These are phyloP conservation scores for Juglanconis sp. DNA, from an alignment of 2,329 filamentous ascomycete species.

Conservation along the genomic window DNA sequence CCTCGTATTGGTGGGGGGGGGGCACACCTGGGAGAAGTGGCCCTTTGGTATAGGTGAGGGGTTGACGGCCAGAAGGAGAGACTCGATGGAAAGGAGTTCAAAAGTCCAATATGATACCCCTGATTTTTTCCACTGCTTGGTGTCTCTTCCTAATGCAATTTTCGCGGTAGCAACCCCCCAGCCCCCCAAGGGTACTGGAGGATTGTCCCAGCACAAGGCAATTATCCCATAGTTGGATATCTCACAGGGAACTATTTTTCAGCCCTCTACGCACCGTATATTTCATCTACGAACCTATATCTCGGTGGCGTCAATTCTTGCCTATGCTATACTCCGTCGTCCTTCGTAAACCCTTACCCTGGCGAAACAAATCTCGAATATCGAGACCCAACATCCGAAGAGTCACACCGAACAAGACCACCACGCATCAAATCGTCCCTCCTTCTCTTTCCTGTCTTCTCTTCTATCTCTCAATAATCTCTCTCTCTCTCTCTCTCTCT, in stretches of 20 bases:
- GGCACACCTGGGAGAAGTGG: background rate
- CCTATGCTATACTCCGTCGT: background rate
- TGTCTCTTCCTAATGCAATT: background rate
- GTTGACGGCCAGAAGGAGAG: background rate
- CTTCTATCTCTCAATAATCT: background rate
- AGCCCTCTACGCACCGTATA: background rate
- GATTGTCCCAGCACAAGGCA: too few relatives aligned
- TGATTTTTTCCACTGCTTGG: background rate
- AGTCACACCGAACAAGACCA: background rate
- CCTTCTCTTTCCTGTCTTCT: background rate
- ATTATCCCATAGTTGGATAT: too few relatives aligned
- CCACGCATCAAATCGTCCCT: background rate
- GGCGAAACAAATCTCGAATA: background rate
- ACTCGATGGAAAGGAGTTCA: background rate
- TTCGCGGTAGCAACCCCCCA: background rate
- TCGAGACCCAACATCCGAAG: background rate
- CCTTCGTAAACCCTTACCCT: background rate
- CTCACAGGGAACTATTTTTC: background rate
- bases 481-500: background rate
- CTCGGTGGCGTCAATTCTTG: background rate
- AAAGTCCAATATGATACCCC: conserved; percentile 19
- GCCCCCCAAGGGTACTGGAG: too few relatives aligned
- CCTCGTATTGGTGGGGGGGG: background rate
- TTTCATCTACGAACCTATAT: background rate
- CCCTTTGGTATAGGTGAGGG: background rate